Percentiles rank a stretch among this genome's conserved stretches.
Conservation (phyloP, 345 rosid species). For the Murraya paniculata region DNA sequence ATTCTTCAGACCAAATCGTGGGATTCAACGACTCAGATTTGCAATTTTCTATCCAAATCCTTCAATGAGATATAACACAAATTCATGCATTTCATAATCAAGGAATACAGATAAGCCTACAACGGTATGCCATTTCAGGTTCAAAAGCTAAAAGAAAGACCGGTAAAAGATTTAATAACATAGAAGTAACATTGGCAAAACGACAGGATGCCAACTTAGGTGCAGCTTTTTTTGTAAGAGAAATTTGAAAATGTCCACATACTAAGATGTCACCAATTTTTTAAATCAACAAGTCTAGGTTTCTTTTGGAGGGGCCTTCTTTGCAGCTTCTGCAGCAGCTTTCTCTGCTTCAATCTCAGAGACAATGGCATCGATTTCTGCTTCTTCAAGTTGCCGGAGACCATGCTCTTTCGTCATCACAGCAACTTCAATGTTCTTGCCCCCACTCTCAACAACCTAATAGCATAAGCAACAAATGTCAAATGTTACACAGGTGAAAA, state of each 20-base stretch:
- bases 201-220: not conserved
- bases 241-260: not conserved
- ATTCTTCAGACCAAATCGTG: not conserved
- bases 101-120: not conserved
- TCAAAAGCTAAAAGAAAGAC: not conserved
- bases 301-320: slow-evolving; percentile 73
- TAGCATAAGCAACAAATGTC: not conserved
- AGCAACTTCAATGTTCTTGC: slow-evolving; percentile 94
- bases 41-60: not conserved
- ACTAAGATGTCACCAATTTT: not conserved
- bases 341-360: slow-evolving; percentile 94
- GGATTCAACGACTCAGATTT: not conserved
- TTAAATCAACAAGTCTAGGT: slow-evolving; percentile 18
- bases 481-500: not conserved
- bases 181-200: not conserved
- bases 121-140: not conserved
- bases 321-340: slow-evolving; percentile 95
- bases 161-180: not conserved
- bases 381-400: slow-evolving; percentile 80
- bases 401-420: slow-evolving; percentile 82
- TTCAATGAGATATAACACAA: not conserved
- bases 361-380: slow-evolving; percentile 83
- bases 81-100: not conserved
- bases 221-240: not conserved
- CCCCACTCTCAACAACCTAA: slow-evolving; percentile 95